Percentiles rank a stretch among this genome's conserved stretches.
These are phyloP conservation scores for Diplosphaera chodatii DNA, from an alignment of 139 green algal species.

Conservation along the genomic window DNA sequence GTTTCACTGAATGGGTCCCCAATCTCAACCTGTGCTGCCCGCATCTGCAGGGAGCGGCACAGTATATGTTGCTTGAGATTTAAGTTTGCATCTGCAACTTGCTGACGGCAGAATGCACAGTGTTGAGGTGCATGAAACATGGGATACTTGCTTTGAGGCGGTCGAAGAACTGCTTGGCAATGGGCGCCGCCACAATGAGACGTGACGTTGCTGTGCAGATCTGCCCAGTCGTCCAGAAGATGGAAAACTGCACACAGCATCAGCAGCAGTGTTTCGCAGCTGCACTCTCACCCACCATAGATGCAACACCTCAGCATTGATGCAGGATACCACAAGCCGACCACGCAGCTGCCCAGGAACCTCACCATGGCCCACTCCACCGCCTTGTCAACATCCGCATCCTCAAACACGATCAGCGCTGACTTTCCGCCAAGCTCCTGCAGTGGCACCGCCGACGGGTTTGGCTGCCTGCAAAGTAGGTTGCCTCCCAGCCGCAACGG, in stretches of 20 bases:
- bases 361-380: slow-evolving; percentile 81
- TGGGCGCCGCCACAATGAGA: slow-evolving; percentile 70
- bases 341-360: too few species aligned
- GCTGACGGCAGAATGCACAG: too few species aligned
- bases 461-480: too few species aligned
- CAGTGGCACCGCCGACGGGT: too few species aligned
- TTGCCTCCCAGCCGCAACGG: too few species aligned
- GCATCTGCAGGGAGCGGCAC: slow-evolving; percentile 6
- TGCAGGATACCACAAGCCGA: too few species aligned
- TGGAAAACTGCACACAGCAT: slow-evolving; percentile 28
- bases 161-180: slow-evolving; percentile 55
- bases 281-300: too few species aligned
- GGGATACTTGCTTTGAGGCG: slow-evolving; percentile 52
- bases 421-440: slow-evolving; percentile 81
- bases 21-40: slow-evolving; percentile 61
- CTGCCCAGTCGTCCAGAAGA: slow-evolving; percentile 55
- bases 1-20: slow-evolving; percentile 56
- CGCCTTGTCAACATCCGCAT: slow-evolving; percentile 76
- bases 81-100: too few species aligned
- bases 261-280: neutral
- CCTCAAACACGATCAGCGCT: slow-evolving; percentile 83
- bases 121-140: too few species aligned
- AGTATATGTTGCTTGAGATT: too few species aligned
- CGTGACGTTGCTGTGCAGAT: slow-evolving; percentile 66
- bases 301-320: too few species aligned